A percentile compares a stretch with the other conserved stretches of the same genome.
Evolutionary conservation across 2,329 filamentous ascomycete genomes (phyloP).

Genomic region (Clarireedia homoeocarpa): DNA sequence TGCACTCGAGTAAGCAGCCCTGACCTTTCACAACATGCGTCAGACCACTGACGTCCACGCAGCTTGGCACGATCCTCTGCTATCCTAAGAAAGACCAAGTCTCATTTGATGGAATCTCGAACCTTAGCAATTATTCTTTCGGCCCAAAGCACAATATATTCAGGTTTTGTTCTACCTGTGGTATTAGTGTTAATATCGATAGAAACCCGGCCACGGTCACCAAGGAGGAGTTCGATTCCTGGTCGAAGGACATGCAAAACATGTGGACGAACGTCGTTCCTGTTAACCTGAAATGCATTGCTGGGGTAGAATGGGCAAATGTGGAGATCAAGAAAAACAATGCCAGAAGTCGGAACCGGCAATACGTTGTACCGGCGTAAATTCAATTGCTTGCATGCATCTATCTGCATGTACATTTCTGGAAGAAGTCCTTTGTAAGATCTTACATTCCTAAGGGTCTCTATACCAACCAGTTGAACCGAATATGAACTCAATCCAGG

Average conservation of each 20-base stretch:
- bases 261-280: conserved; percentile 4
- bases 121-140: conserved; percentile 10
- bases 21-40: not conserved
- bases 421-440: not conserved
- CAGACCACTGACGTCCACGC: not conserved
- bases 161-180: conserved; percentile 12
- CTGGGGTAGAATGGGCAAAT: conserved; percentile 14
- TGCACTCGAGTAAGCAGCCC: conserved; percentile 14
- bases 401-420: no score
- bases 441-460: not conserved
- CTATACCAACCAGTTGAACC: not conserved
- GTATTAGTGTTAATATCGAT: conserved; percentile 1
- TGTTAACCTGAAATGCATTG: conserved; percentile 13
- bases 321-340: conserved; percentile 5
- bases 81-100: conserved; percentile 10
- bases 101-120: not conserved
- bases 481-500: no score
- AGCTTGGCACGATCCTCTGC: conserved; percentile 11
- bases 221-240: not conserved
- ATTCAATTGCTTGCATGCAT: not conserved
- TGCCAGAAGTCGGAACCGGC: conserved; percentile 1
- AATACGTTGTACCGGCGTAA: conserved; percentile 11
- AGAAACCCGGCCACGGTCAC: not conserved
- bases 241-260: conserved; percentile 1
- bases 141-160: conserved; percentile 1